Base-by-base conservation (phyloP, 352 stramenopile genomes). In the Globisporangium perplexum region DNA sequence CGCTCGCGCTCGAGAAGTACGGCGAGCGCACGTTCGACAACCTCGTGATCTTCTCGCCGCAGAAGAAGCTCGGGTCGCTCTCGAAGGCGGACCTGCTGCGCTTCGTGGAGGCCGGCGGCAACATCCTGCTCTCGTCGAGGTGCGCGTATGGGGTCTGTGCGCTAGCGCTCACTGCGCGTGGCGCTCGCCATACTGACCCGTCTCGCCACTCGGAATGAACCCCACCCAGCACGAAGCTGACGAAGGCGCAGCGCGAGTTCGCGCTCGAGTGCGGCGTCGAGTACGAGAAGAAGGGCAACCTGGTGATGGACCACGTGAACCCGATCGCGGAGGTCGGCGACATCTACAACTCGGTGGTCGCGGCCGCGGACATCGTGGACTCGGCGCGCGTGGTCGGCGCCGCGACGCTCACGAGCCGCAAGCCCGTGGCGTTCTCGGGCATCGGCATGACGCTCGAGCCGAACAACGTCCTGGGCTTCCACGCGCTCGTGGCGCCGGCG, bases 1-100 rank as follows among this genome's bases (percentile, higher is more conserved):
- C 69, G 35, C 57, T 96, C 20, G 47, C 63, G 41, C 72, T 97
- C 2, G 76, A 83, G n/a, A 64, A 74, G 56, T 97, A 90, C 68
- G 89, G 89, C 50, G 88, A 95, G 65, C 76, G 71, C 44, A 61
- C 75, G 47, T 97, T 86, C 62, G 90, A 97, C 55, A 92, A 97
- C 62, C 69, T 97, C 57, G 69, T 97, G 50, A 62, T 96, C 50
- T 89, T 97, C 50, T 87, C 87, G 38, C 86, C 88, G 26, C 69
- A 88, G 47, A 90, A 90, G 71, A 88, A 85, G 55, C 69, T 87
- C 22, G 74, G 71, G 22, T 73, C 71, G 48, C 68, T 92, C 49
- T 64, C 65, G 53, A 90, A 90, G 60, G 71, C 78, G 22, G 70
- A 89, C 50, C 35, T 90, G 49, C 65, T 95, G 59, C 65, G 80